These are phyloP conservation scores for Neodidymelliopsis sp. DNA, from an alignment of 2,329 filamentous ascomycete genomes.

Conservation along the genomic window DNA sequence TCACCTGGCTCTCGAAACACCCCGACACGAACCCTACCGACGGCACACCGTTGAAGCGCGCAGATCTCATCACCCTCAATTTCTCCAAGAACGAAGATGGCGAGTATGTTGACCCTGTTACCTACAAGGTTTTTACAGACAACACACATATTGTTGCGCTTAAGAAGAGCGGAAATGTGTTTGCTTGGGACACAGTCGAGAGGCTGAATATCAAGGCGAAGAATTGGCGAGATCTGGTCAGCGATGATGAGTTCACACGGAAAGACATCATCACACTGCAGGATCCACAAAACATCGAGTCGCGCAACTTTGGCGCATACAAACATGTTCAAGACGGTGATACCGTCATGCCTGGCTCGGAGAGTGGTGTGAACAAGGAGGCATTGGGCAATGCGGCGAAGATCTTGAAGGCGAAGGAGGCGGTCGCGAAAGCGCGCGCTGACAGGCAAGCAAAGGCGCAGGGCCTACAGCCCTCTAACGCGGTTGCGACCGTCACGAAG, in stretches of 20 bases:
- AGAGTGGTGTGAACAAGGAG: constrained; percentile 75
- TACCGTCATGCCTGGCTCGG: constrained; percentile 73
- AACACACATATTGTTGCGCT: constrained; percentile 97
- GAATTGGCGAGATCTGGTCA: constrained; percentile 91
- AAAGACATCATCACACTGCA: constrained; percentile 96
- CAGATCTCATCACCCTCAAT: constrained; percentile 87
- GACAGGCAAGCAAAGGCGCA: constrained; percentile 63
- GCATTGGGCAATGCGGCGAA: constrained; percentile 83
- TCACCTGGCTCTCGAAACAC: constrained; percentile 93
- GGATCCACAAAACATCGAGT: constrained; percentile 88
- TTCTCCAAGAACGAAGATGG: constrained; percentile 91
- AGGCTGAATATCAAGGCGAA: constrained; percentile 96
- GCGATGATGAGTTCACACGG: constrained; percentile 83
- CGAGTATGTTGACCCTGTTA: constrained; percentile 95
- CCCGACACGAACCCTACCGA: constrained; percentile 91
- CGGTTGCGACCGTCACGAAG: constrained; percentile 28
- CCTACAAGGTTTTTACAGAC: constrained; percentile 96
- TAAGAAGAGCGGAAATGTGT: constrained; percentile 88
- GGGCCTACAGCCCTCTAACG: constrained; percentile 26
- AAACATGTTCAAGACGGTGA: constrained; percentile 88
- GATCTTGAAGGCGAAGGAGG: constrained; percentile 88
- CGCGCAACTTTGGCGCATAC: constrained; percentile 84
- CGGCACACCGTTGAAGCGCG: constrained; percentile 77
- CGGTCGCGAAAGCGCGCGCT: constrained; percentile 86
- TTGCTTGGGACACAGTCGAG: constrained; percentile 94